A percentile compares a stretch with the other conserved stretches of the same genome.
phyloP scores from a whole-genome alignment of 2,329 filamentous ascomycete species.

The Colletotrichum tofieldiae region DNA sequence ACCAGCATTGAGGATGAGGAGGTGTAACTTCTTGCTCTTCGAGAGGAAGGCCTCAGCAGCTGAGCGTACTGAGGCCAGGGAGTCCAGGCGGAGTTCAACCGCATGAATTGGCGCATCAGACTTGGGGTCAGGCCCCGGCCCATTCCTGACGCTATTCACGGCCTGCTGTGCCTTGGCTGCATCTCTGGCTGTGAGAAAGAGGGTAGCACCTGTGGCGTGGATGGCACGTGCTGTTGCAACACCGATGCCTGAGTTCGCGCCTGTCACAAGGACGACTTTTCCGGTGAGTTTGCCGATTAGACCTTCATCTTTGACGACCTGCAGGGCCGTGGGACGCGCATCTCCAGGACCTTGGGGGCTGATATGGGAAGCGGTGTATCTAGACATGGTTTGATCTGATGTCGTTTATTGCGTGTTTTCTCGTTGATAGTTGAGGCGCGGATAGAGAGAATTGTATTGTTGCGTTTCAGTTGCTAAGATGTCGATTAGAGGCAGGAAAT shows the following conservation, averaged over 20 bases:
- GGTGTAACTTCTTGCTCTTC: constrained; percentile 53
- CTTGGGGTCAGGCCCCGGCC: constrained; percentile 10
- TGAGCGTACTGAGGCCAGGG: constrained; percentile 43
- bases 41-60: constrained; percentile 52
- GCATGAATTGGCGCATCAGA: background rate
- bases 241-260: constrained; percentile 56
- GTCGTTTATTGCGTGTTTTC: background rate
- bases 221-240: constrained; percentile 57
- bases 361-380: constrained; percentile 44
- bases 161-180: constrained; percentile 52
- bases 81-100: constrained; percentile 26
- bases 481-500: background rate
- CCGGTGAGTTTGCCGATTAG: constrained; percentile 48
- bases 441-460: background rate
- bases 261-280: constrained; percentile 57
- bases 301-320: constrained; percentile 53
- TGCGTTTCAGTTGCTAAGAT: background rate
- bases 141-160: constrained; percentile 43
- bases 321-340: constrained; percentile 52
- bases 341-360: constrained; percentile 49
- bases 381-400: constrained; percentile 14
- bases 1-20: constrained; percentile 61
- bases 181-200: constrained; percentile 56
- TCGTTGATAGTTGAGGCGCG: background rate
- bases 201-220: constrained; percentile 53